Conservation (phyloP, 768 basidiomycete genomes). For the Coprinopsis cinerea region DNA sequence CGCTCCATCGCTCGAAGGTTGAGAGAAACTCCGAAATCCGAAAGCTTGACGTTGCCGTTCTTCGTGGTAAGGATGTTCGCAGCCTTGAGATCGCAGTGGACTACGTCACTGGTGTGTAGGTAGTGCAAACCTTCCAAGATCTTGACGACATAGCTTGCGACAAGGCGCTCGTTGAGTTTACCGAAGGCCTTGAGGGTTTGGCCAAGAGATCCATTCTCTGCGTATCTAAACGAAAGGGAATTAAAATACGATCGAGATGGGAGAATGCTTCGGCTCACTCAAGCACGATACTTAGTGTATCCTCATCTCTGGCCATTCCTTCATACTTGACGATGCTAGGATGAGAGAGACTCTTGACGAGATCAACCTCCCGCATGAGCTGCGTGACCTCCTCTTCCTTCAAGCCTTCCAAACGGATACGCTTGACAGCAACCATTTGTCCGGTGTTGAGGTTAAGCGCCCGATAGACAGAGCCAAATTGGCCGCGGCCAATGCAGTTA, state of each 20-base stretch:
- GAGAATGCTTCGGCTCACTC: slow-evolving; percentile 57
- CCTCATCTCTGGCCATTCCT: slow-evolving; percentile 86
- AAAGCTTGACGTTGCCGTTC: slow-evolving; percentile 94
- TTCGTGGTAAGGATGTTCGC: slow-evolving; percentile 99
- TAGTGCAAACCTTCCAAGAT: slow-evolving; percentile 95
- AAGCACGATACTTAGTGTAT: slow-evolving; percentile 86
- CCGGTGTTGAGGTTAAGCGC: slow-evolving; percentile 92
- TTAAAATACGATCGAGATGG: slow-evolving; percentile 13
- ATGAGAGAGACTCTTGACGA: slow-evolving; percentile 86
- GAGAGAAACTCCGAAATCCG: slow-evolving; percentile 96
- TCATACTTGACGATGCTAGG: slow-evolving; percentile 98
- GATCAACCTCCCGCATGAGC: slow-evolving; percentile 90
- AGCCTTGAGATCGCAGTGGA: slow-evolving; percentile 97
- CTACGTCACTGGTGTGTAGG: slow-evolving; percentile 83
- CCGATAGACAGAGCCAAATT: slow-evolving; percentile 94
- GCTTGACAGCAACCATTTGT: slow-evolving; percentile 99
- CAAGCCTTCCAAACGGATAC: slow-evolving; percentile 84
- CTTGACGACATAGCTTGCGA: slow-evolving; percentile 91
- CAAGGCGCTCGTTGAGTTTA: slow-evolving; percentile 85
- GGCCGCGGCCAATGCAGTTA: slow-evolving; percentile 94
- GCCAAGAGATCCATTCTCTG: slow-evolving; percentile 92
- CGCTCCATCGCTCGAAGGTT: slow-evolving; percentile 88
- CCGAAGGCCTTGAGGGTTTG: slow-evolving; percentile 93
- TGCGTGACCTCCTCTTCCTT: slow-evolving; percentile 87
- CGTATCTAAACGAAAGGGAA: slow-evolving; percentile 54